These are phyloP conservation scores for Trametes sanguinea DNA, from an alignment of 768 basidiomycete genomes.

Conservation along the genomic window DNA sequence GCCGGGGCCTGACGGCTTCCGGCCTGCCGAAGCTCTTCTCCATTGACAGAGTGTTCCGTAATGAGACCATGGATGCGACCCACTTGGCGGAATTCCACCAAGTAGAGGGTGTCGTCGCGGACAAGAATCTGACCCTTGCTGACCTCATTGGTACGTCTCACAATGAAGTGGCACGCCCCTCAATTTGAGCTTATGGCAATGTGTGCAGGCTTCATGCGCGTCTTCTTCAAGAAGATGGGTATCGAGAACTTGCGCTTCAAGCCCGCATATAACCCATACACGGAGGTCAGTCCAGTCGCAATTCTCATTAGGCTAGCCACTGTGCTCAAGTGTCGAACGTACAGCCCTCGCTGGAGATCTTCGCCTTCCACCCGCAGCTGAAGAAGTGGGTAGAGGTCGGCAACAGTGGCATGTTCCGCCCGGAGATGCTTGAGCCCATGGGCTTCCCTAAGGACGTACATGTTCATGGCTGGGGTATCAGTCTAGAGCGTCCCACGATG, in stretches of 20 bases:
- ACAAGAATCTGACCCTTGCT: slow-evolving; percentile 87
- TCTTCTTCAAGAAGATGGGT: slow-evolving; percentile 98
- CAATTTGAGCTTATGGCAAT: neutral
- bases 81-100: slow-evolving; percentile 99
- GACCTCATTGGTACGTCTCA: slow-evolving; percentile 81
- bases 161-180: neutral
- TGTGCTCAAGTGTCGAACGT: neutral
- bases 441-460: slow-evolving; percentile 96
- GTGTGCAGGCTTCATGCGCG: slow-evolving; percentile 84
- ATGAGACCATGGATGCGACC: slow-evolving; percentile 97
- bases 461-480: slow-evolving; percentile 96
- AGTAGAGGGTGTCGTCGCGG: slow-evolving; percentile 99
- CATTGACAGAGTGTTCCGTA: slow-evolving; percentile 97
- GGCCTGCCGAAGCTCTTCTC: slow-evolving; percentile 94
- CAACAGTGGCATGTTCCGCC: slow-evolving; percentile 99
- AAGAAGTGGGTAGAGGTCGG: slow-evolving; percentile 97
- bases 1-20: slow-evolving; percentile 67
- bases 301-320: too few relatives aligned
- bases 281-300: slow-evolving; percentile 54
- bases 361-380: slow-evolving; percentile 94
- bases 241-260: slow-evolving; percentile 94
- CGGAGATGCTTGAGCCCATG: slow-evolving; percentile 99
- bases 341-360: slow-evolving; percentile 95
- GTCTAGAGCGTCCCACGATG: slow-evolving; percentile 96
- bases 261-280: slow-evolving; percentile 98